Conservation (phyloP, 2,329 filamentous ascomycete species). For the Xylariomycetidae sp. region DNA sequence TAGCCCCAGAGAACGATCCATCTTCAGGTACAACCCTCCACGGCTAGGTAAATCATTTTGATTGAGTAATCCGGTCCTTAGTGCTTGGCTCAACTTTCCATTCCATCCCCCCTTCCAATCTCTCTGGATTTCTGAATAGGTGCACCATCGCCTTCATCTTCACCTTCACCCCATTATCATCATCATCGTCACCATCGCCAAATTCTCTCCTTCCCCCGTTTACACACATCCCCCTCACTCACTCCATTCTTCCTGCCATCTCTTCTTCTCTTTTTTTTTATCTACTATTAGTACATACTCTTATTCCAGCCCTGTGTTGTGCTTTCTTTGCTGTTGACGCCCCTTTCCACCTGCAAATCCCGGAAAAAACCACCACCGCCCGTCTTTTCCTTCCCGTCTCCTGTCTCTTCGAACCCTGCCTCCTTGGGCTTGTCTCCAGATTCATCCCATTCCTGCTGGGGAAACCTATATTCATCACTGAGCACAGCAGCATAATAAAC, state of each 20-base stretch:
- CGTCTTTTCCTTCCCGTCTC: conserved; percentile 17
- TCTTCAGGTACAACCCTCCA: no score
- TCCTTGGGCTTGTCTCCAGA: conserved; percentile 12
- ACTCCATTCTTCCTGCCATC: conserved; percentile 19
- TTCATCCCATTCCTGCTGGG: conserved; percentile 9
- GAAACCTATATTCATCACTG: conserved; percentile 11
- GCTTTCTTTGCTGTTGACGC: conserved; percentile 20
- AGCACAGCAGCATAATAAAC: no score
- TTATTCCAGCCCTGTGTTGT: conserved; percentile 5
- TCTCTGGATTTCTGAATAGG: conserved; percentile 26
- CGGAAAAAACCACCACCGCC: conserved; percentile 1
- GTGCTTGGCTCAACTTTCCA: conserved; percentile 25
- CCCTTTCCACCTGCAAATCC: conserved; percentile 7
- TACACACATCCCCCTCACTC: conserved; percentile 2
- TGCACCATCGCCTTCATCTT: no score
- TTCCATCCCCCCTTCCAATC: conserved; percentile 23
- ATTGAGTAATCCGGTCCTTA: no score
- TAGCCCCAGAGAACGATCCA: no score
- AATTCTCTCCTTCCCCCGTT: conserved; percentile 9
- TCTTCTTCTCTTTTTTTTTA: conserved; percentile 19
- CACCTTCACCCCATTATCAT: conserved; percentile 15
- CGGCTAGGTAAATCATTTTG: no score
- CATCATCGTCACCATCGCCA: conserved; percentile 14
- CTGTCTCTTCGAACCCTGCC: conserved; percentile 10
- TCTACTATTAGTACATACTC: background rate